phyloP scores from a whole-genome alignment of 306 rosid species.

The Acacia crassicarpa region DNA sequence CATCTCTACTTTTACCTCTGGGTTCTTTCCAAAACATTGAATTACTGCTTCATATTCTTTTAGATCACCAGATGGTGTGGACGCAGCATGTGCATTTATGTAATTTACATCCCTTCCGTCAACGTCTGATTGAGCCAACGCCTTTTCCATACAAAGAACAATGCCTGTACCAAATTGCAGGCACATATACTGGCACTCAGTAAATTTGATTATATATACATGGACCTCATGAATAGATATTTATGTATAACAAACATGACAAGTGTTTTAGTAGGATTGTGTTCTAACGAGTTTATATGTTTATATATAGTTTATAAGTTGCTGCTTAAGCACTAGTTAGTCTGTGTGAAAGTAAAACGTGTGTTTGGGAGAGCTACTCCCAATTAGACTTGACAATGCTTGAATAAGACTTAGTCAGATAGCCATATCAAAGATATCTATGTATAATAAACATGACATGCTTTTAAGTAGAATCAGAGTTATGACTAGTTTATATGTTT shows the following conservation, averaged over 20 bases:
- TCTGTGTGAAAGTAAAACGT: too few species aligned
- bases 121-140: conserved; percentile 62
- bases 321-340: too few species aligned
- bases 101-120: conserved; percentile 65
- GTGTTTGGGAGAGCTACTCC: too few species aligned
- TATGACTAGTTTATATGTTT: background rate
- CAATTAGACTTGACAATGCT: background rate
- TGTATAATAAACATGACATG: background rate
- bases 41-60: conserved; percentile 67
- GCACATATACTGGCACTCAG: background rate
- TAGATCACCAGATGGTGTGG: conserved; percentile 61
- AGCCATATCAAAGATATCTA: too few species aligned
- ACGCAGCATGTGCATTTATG: conserved; percentile 73
- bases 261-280: background rate
- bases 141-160: conserved; percentile 70
- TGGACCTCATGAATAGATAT: background rate
- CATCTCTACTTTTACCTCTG: conserved; percentile 42
- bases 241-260: background rate
- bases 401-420: too few species aligned
- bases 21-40: conserved; percentile 65
- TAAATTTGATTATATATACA: background rate
- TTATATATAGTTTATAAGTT: too few species aligned
- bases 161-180: conserved; percentile 40
- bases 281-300: background rate
- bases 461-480: background rate